Evolutionary conservation across 257 asterid species (phyloP).

Genomic region (Forsythia viridissima): DNA sequence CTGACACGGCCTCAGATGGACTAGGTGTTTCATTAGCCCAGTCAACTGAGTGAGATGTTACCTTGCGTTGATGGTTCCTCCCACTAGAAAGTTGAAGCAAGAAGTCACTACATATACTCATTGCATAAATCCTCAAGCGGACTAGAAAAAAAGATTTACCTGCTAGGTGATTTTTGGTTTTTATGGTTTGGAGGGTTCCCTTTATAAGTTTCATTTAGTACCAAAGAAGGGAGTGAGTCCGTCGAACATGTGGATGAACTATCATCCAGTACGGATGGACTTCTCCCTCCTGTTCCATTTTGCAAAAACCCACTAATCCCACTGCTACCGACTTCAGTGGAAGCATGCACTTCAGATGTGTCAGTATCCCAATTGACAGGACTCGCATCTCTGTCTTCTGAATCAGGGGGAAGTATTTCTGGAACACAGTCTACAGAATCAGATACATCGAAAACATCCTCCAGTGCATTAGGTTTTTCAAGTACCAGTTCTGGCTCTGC

Average conservation of each 20-base stretch:
- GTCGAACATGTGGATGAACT: slow-evolving; percentile 93
- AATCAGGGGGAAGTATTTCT: slow-evolving; percentile 37
- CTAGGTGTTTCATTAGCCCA: slow-evolving; percentile 48
- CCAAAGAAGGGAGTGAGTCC: slow-evolving; percentile 72
- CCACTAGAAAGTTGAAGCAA: slow-evolving; percentile 41
- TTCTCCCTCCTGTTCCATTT: slow-evolving; percentile 57
- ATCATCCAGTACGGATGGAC: slow-evolving; percentile 65
- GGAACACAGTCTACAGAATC: slow-evolving; percentile 45
- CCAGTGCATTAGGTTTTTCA: slow-evolving; percentile 35
- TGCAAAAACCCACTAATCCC: slow-evolving; percentile 48
- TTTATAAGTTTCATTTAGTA: slow-evolving; percentile 39
- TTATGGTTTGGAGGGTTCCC: slow-evolving; percentile 37
- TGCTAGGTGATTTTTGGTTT: slow-evolving; percentile 57
- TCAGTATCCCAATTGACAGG: slow-evolving; percentile 46
- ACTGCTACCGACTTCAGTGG: slow-evolving; percentile 48
- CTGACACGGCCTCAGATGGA: slow-evolving; percentile 40
- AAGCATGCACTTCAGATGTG: slow-evolving; percentile 58
- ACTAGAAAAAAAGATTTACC: slow-evolving; percentile 34
- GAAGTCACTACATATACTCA: slow-evolving; percentile 19
- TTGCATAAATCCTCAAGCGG: neutral
- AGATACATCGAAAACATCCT: slow-evolving; percentile 48
- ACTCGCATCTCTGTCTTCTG: slow-evolving; percentile 39
- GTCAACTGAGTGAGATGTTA: slow-evolving; percentile 38
- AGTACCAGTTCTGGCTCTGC: neutral
- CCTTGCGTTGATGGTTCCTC: slow-evolving; percentile 51